These are phyloP conservation scores for Coemansia sp. DNA, from an alignment of 192 early-diverging fungal species.

Conservation along the genomic window DNA sequence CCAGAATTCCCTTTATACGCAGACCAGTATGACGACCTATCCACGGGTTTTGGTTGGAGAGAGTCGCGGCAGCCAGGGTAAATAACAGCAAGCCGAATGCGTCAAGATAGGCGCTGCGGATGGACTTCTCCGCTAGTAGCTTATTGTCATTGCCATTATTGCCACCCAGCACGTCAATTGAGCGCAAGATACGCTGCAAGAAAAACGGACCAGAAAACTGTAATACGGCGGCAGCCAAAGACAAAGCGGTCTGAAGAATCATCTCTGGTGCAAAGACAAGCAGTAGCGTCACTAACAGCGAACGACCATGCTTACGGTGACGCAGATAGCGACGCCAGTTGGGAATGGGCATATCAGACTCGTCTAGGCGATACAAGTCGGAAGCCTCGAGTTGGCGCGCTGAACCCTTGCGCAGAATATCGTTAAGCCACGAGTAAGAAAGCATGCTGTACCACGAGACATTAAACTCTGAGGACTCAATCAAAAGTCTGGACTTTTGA, in stretches of 20 bases:
- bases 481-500: neutral
- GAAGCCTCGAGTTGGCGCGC: constrained; percentile 59
- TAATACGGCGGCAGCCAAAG: constrained; percentile 30
- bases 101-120: constrained; percentile 58
- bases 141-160: neutral
- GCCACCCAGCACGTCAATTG: constrained; percentile 52
- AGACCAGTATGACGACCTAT: constrained; percentile 69
- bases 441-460: constrained; percentile 29
- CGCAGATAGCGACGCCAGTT: constrained; percentile 40
- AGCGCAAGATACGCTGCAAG: constrained; percentile 60
- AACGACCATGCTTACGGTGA: constrained; percentile 21
- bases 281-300: constrained; percentile 37
- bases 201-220: constrained; percentile 61
- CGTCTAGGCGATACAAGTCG: constrained; percentile 63
- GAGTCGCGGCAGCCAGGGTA: constrained; percentile 41
- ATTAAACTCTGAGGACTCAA: constrained; percentile 32
- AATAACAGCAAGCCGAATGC: constrained; percentile 63
- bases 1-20: constrained; percentile 61
- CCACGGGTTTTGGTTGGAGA: constrained; percentile 60
- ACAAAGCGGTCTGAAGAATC: constrained; percentile 36
- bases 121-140: neutral
- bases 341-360: constrained; percentile 53
- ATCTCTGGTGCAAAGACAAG: constrained; percentile 53
- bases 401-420: constrained; percentile 61
- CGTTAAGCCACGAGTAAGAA: constrained; percentile 62